Conservation (phyloP, 2,329 filamentous ascomycete species). For the Ceratocystiopsis brevicomis region DNA sequence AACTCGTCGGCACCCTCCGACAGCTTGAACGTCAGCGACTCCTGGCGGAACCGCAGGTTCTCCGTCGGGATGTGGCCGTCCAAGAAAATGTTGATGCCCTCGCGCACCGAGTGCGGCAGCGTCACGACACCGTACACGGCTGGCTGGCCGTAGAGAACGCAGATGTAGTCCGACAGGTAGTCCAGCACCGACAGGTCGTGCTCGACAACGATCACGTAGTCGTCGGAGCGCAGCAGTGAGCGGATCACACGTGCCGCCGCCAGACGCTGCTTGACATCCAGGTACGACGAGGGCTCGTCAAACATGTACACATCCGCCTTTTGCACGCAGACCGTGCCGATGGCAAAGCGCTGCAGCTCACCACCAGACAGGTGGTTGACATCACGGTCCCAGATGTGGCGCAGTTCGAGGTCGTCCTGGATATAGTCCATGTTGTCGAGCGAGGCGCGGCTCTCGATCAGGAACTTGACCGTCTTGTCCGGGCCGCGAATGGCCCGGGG, state of each 20-base stretch:
- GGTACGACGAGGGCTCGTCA: conserved; percentile 94
- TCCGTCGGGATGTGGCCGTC: conserved; percentile 92
- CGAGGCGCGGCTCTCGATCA: conserved; percentile 59
- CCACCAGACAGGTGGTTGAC: conserved; percentile 83
- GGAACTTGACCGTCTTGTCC: conserved; percentile 57
- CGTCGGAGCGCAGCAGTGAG: conserved; percentile 67
- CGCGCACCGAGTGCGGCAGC: conserved; percentile 82
- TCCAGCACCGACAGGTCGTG: conserved; percentile 97
- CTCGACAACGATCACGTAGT: conserved; percentile 97
- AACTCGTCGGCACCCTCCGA: conserved; percentile 80
- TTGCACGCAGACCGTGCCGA: conserved; percentile 87
- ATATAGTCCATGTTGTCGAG: conserved; percentile 70
- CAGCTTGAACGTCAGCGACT: conserved; percentile 89
- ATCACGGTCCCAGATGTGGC: conserved; percentile 72
- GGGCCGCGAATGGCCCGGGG: conserved; percentile 74
- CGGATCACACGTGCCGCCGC: conserved; percentile 84
- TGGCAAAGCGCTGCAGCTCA: conserved; percentile 95
- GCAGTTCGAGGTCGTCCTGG: conserved; percentile 46
- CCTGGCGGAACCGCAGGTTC: conserved; percentile 94
- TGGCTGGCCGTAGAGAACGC: conserved; percentile 86
- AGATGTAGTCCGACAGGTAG: conserved; percentile 97
- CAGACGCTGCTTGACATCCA: conserved; percentile 98
- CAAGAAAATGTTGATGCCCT: conserved; percentile 98
- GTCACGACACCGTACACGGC: conserved; percentile 97
- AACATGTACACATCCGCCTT: conserved; percentile 99